Base-by-base conservation (phyloP, 1,284 basidiomycete species). In the Marasmius fiardii region DNA sequence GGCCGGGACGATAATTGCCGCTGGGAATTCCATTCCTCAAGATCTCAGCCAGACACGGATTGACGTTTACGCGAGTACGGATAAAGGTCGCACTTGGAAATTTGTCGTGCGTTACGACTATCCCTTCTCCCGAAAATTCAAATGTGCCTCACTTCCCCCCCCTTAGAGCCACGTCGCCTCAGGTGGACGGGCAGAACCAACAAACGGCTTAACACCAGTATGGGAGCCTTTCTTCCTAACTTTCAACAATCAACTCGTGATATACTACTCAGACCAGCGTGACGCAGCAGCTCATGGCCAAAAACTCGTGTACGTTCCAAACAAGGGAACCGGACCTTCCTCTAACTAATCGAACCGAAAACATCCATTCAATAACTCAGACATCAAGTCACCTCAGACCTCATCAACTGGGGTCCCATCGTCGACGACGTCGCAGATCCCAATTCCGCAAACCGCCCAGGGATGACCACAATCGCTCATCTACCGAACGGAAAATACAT, bases 181-280 rank as follows among this genome's bases (percentile, higher is more conserved):
- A 8, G 63, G 68, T 8, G 67, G 63, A 23, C 53, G 53, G 28
- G 65, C 65, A 1, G 50, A 60, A 12, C 63, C 65, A 39, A 57
- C 58, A 34, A 65, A 66, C 45, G 67, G 65, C 37, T 51, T 61
- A 52, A 69, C 67, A 2, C 68, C 69, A 1, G 65, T 71, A 3
- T 71, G 69, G 70, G 70, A 70, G 28, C 28, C 28, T 31, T 31
- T 31, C 28, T 31, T 31, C 28, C 10, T 31, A 4, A 31, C 28
- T 14, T 67, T 65, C 60, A 64, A 69, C 45, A 60, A 64, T 53
- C 64, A 69, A 58, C 60, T 73, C 21, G 63, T 71, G 51, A 60
- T 67, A 52, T 73, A 67, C 62, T 73, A 72, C 62, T 71, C 69
- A 5, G 71, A 73, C 56, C 70, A 73, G 57, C 66, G 70, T 4